These are phyloP conservation scores for Aureobasidium mangrovei DNA, from an alignment of 2,329 filamentous ascomycete species.

Conservation along the genomic window DNA sequence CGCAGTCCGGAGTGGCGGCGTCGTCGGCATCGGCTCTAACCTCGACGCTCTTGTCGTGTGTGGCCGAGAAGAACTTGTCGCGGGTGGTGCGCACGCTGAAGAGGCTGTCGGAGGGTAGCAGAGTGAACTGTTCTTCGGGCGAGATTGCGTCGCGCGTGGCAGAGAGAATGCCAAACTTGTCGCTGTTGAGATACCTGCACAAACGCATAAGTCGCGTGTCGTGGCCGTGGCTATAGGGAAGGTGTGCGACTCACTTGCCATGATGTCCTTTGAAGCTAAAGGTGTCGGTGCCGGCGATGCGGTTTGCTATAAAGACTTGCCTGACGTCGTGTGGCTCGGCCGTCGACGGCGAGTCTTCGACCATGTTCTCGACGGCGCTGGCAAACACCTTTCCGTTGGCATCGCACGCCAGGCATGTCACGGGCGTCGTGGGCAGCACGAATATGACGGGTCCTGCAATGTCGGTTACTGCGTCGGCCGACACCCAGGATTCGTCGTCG, in stretches of 20 bases:
- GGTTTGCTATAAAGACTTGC: constrained; percentile 89
- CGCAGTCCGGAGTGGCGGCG: constrained; percentile 58
- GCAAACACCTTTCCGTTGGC: constrained; percentile 79
- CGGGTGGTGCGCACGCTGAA: constrained; percentile 68
- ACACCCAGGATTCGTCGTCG: constrained; percentile 85
- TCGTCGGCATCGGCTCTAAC: constrained; percentile 65
- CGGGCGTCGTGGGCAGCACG: constrained; percentile 65
- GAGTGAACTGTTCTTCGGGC: constrained; percentile 70
- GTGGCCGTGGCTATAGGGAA: not conserved
- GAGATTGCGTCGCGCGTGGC: constrained; percentile 76
- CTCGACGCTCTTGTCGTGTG: constrained; percentile 41
- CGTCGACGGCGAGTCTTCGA: constrained; percentile 71
- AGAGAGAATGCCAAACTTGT: constrained; percentile 69
- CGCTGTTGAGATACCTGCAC: constrained; percentile 69
- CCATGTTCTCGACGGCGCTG: constrained; percentile 73
- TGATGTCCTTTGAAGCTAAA: constrained; percentile 86
- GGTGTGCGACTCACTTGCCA: constrained; percentile 50
- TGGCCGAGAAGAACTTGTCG: constrained; percentile 59
- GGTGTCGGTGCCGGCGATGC: constrained; percentile 66
- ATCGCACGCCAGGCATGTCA: constrained; percentile 75
- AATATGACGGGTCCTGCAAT: constrained; percentile 75
- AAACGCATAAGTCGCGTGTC: not conserved
- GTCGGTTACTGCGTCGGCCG: constrained; percentile 64
- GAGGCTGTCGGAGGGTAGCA: constrained; percentile 1
- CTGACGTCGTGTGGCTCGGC: constrained; percentile 93